Conservation (phyloP, 352 stramenopile genomes). For the Aphanomyces euteiches region DNA sequence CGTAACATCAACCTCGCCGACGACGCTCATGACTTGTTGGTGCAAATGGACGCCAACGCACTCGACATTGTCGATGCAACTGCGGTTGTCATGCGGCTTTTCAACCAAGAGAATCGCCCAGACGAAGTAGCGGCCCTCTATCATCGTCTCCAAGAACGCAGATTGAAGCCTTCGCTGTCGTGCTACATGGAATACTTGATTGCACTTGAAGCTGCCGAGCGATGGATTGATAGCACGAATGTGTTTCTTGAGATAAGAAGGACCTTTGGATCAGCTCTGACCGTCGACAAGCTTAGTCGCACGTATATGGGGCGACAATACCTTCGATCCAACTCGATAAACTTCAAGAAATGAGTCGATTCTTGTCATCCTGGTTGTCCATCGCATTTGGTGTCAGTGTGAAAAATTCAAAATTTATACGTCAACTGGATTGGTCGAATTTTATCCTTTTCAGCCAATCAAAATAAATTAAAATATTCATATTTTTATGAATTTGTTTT, state of each 20-base stretch:
- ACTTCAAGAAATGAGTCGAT: not conserved
- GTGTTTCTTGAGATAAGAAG: constrained; percentile 6
- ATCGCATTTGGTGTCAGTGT: not conserved
- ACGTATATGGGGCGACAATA: constrained; percentile 22
- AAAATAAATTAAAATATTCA: no score
- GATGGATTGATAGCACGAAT: constrained; percentile 12
- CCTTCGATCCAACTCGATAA: constrained; percentile 14
- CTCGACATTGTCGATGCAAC: not conserved
- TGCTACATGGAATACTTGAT: constrained; percentile 16
- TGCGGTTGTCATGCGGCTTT: constrained; percentile 22
- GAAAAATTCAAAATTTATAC: no score
- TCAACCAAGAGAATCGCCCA: not conserved
- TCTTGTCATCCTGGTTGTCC: not conserved
- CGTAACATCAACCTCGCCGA: not conserved
- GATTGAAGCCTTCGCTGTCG: not conserved
- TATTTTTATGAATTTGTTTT: no score
- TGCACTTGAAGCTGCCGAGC: constrained; percentile 10
- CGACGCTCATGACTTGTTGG: constrained; percentile 1
- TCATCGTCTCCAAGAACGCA: not conserved
- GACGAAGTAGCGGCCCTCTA: not conserved
- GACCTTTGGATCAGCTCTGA: not conserved
- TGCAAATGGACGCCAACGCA: not conserved
- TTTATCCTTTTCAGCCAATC: no score
- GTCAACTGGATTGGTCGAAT: no score
- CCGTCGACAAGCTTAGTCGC: not conserved